These are phyloP conservation scores for Fusarium buharicum DNA, from an alignment of 2,329 filamentous ascomycete species.

Conservation along the genomic window DNA sequence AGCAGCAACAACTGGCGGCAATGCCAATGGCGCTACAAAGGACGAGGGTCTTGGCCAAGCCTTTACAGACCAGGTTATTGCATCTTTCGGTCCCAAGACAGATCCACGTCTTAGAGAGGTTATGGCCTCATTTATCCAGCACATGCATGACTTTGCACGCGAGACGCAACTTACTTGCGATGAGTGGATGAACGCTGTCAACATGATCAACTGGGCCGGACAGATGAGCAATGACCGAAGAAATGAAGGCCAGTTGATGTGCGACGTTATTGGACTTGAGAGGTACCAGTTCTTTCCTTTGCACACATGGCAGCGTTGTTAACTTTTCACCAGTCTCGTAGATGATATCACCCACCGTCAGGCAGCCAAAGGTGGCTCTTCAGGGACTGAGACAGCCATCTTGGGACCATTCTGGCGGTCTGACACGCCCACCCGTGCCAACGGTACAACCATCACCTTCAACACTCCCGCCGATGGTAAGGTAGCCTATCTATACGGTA, in stretches of 20 bases:
- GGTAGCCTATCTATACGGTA: constrained; percentile 72
- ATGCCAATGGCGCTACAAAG: constrained; percentile 41
- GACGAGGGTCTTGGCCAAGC: constrained; percentile 50
- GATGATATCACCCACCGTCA: constrained; percentile 81
- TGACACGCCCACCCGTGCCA: constrained; percentile 75
- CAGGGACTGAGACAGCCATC: constrained; percentile 78
- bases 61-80: constrained; percentile 79
- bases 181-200: constrained; percentile 80
- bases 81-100: constrained; percentile 78
- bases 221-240: constrained; percentile 74
- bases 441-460: constrained; percentile 73
- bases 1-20: constrained; percentile 59
- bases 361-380: constrained; percentile 56
- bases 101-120: constrained; percentile 74
- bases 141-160: constrained; percentile 84
- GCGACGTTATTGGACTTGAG: constrained; percentile 79
- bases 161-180: constrained; percentile 83
- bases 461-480: constrained; percentile 61
- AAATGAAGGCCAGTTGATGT: constrained; percentile 79
- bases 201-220: constrained; percentile 68
- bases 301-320: neutral
- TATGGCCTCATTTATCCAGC: constrained; percentile 73
- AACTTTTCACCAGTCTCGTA: constrained; percentile 61
- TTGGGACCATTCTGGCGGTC: constrained; percentile 86
- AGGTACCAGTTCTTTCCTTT: constrained; percentile 52